Evolutionary conservation across 768 basidiomycete species (phyloP), one percentile per base, ranked within the genome.

Genomic region (Mycena amicta): DNA sequence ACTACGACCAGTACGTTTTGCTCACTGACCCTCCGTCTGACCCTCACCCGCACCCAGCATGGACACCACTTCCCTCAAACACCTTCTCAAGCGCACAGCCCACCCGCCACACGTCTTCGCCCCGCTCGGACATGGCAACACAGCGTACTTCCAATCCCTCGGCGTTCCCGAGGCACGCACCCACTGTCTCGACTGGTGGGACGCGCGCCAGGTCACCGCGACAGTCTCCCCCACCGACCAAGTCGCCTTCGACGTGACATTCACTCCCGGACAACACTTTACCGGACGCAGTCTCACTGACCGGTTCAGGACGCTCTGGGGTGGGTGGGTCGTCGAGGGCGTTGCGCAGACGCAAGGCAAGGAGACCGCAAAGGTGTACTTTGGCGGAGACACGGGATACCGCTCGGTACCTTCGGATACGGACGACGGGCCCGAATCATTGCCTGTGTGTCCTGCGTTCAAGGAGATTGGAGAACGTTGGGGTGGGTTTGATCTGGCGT

Each of bases 321-420:
- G 82, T 0, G 80, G 82, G 37, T 90, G 88, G 88, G 82, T 75
- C 37, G 70, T 89, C 25, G 80, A 85, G 64, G 77, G 83, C 64
- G 80, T 84, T 23, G 67, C 68, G 3, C 8, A 8, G 43, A 5
- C 43, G 8, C 8, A 45, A 2, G 40, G 61, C 4, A 58, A 61
- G 55, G 20, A 45, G 43, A 63, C 43, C 29, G 67, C 66, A 1
- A 83, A 82, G 56, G 69, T 82, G 15, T 87, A 72, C 63, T 90
- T 90, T 67, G 85, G 76, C 3, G 90, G 90, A 6, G 89, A 89
- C 68, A 91, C 88, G 1, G 87, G 82, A 6, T 83, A 84, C 66
- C 72, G 82, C 20, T 64, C 79, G 0, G 82, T 84, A 12, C 54
- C 55, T 55, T 73, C 72, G 55, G 79, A 77, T 1, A 74, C 81